Evolutionary conservation across 192 early-diverging fungal genomes (phyloP).

Genomic region (Rhizoclosmatium sp.): DNA sequence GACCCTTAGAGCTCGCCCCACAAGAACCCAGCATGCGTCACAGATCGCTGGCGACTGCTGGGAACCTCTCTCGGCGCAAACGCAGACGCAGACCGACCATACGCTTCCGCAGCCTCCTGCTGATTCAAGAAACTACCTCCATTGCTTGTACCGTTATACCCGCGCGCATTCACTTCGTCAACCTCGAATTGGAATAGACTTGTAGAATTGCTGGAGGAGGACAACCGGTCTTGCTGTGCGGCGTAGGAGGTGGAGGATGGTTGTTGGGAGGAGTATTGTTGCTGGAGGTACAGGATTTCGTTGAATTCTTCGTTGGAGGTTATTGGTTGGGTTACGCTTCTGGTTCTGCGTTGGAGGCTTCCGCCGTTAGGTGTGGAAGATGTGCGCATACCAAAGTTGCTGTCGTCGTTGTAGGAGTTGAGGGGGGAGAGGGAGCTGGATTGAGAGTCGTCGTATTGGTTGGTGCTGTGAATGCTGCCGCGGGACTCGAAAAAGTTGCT

Average conservation of each 20-base stretch:
- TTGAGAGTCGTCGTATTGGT: not conserved
- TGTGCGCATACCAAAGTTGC: not conserved
- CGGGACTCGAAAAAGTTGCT: constrained; percentile 24
- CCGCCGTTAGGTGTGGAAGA: not conserved
- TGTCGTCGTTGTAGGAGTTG: not conserved
- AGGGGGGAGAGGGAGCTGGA: not conserved
- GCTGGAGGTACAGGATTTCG: constrained; percentile 18
- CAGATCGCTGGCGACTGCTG: not conserved
- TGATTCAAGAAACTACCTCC: not conserved
- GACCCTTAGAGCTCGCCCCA: not conserved
- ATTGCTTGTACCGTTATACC: not conserved
- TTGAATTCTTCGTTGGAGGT: constrained; percentile 20
- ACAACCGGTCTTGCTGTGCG: too few species aligned
- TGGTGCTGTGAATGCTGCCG: not conserved
- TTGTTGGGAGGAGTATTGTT: not conserved
- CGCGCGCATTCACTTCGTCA: not conserved
- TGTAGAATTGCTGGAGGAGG: too few species aligned
- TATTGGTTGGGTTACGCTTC: constrained; percentile 28
- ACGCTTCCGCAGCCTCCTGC: not conserved
- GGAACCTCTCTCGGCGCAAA: not conserved
- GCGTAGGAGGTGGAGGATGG: too few species aligned
- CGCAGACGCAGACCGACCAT: not conserved
- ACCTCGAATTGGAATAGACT: constrained; percentile 1
- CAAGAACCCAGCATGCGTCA: not conserved
- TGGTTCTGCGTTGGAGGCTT: constrained; percentile 3